phyloP scores from a whole-genome alignment of 2,329 filamentous ascomycete genomes.

The Venturia carpophila region DNA sequence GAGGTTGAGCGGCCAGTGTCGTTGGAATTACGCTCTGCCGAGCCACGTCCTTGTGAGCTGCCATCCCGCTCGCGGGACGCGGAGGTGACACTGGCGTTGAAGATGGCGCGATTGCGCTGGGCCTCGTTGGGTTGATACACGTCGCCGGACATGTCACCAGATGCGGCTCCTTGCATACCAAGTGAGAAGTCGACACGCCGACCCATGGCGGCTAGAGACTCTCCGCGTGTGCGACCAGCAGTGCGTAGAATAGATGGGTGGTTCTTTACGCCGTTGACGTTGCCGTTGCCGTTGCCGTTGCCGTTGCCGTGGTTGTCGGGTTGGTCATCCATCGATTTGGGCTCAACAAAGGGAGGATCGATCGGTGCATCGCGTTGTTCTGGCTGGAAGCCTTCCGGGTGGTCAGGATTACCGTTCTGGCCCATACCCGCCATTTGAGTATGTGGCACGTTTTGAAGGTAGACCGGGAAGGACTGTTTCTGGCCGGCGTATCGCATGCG shows the following conservation, averaged over 20 bases:
- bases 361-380: conserved; percentile 10
- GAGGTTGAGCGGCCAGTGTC: conserved; percentile 30
- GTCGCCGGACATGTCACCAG: conserved; percentile 54
- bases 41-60: conserved; percentile 19
- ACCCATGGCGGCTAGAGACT: conserved; percentile 50
- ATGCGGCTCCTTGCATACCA: conserved; percentile 53
- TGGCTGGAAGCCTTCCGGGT: conserved; percentile 20
- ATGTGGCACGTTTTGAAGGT: conserved; percentile 47
- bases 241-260: conserved; percentile 16
- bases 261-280: neutral
- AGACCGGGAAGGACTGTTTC: conserved; percentile 59
- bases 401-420: conserved; percentile 38
- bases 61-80: conserved; percentile 30
- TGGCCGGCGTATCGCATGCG: conserved; percentile 64
- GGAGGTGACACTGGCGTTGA: conserved; percentile 27
- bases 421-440: conserved; percentile 36
- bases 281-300: too few relatives aligned
- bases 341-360: conserved; percentile 16
- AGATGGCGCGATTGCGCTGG: conserved; percentile 32
- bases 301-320: neutral
- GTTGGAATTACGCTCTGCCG: conserved; percentile 23
- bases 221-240: conserved; percentile 43
- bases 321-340: neutral
- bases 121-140: conserved; percentile 50
- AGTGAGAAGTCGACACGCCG: conserved; percentile 64